Conservation (phyloP, 1,284 basidiomycete species). For the Xerocomus nothofagi region DNA sequence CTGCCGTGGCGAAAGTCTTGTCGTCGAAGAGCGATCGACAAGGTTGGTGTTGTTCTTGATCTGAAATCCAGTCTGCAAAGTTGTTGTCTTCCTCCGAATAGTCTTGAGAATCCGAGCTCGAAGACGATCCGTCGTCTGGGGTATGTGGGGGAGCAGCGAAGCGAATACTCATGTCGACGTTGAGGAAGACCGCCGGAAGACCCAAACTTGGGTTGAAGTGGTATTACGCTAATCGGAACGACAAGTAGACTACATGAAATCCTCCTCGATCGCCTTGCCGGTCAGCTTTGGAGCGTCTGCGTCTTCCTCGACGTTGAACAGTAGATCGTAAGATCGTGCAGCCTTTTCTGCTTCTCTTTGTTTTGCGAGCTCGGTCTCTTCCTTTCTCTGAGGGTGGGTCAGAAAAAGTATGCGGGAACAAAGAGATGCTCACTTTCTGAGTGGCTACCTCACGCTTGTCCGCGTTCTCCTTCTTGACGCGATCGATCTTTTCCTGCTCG, state of each 20-base stretch:
- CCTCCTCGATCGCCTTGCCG: constrained; percentile 66
- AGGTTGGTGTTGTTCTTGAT: constrained; percentile 52
- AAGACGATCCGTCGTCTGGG: constrained; percentile 16
- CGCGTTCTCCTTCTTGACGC: constrained; percentile 75
- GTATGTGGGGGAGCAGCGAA: constrained; percentile 19
- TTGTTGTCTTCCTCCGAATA: constrained; percentile 63
- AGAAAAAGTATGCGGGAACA: not conserved
- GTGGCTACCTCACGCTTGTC: constrained; percentile 65
- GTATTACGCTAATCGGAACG: not conserved
- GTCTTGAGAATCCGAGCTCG: constrained; percentile 30
- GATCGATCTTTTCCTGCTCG: constrained; percentile 83
- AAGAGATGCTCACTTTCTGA: constrained; percentile 48
- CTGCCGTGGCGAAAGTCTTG: constrained; percentile 56
- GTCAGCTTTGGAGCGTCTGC: constrained; percentile 45
- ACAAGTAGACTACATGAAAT: constrained; percentile 49
- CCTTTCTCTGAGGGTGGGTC: constrained; percentile 57
- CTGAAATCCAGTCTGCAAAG: constrained; percentile 82
- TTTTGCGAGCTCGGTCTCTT: constrained; percentile 65
- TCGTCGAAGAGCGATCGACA: constrained; percentile 85
- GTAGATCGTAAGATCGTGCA: constrained; percentile 71
- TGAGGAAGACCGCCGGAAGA: too few relatives aligned
- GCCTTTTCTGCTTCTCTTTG: constrained; percentile 74
- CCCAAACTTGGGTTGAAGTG: too few relatives aligned
- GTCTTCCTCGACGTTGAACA: constrained; percentile 56
- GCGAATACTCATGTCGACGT: constrained; percentile 30